These are phyloP conservation scores for Penicillium occitanis DNA, from an alignment of 2,329 filamentous ascomycete genomes.

Conservation along the genomic window DNA sequence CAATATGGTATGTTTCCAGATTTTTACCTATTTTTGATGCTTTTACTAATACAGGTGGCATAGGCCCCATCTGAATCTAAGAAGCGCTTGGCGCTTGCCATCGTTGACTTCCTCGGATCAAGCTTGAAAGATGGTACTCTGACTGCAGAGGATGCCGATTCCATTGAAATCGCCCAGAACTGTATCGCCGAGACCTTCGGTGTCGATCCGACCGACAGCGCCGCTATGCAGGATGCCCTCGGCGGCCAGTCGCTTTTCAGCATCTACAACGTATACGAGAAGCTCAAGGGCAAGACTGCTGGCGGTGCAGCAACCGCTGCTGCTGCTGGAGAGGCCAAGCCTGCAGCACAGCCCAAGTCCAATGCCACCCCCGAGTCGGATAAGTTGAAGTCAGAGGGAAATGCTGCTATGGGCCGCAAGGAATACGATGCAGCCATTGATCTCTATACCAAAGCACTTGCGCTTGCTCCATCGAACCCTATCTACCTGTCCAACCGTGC, in stretches of 20 bases:
- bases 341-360: constrained; percentile 41
- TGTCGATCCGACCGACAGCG: constrained; percentile 77
- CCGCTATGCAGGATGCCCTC: constrained; percentile 71
- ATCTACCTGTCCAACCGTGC: constrained; percentile 98
- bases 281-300: constrained; percentile 69
- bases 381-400: constrained; percentile 82
- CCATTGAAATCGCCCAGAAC: constrained; percentile 88
- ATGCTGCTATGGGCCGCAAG: constrained; percentile 92
- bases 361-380: constrained; percentile 70
- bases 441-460: constrained; percentile 82
- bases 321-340: constrained; percentile 21
- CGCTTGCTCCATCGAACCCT: constrained; percentile 77
- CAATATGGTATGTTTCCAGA: constrained; percentile 17
- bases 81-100: constrained; percentile 92
- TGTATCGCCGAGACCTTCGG: constrained; percentile 96
- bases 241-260: constrained; percentile 83
- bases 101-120: constrained; percentile 88
- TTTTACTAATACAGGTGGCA: constrained; percentile 10
- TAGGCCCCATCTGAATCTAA: constrained; percentile 55
- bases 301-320: constrained; percentile 45
- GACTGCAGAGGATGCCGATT: constrained; percentile 82
- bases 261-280: constrained; percentile 96
- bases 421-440: constrained; percentile 82
- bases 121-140: constrained; percentile 88
- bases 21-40: background rate